phyloP scores from a whole-genome alignment of 2,329 filamentous ascomycete genomes.

The Ophiocordyceps camponoti-saundersi region DNA sequence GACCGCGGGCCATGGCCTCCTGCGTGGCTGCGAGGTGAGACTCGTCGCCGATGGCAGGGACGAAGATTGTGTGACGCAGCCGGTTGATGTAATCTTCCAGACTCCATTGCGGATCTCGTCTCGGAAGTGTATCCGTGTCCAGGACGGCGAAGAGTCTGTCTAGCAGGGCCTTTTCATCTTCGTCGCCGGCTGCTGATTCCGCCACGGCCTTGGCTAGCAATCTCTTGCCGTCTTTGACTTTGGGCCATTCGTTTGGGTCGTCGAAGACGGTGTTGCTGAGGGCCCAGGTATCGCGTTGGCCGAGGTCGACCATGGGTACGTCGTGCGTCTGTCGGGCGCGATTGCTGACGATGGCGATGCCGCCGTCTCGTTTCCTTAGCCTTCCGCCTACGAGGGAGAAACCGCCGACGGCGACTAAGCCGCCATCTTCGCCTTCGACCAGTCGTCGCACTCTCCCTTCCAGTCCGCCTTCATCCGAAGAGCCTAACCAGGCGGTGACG shows the following conservation, averaged over 20 bases:
- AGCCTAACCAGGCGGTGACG: slow-evolving; percentile 44
- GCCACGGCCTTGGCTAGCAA: slow-evolving; percentile 26
- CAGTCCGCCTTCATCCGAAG: slow-evolving; percentile 27
- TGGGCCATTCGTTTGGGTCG: slow-evolving; percentile 39
- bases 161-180: slow-evolving; percentile 30
- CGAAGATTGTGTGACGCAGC: slow-evolving; percentile 43
- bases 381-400: slow-evolving; percentile 52
- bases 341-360: slow-evolving; percentile 46
- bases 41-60: slow-evolving; percentile 37
- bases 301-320: slow-evolving; percentile 40
- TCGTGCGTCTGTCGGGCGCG: slow-evolving; percentile 32
- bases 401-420: slow-evolving; percentile 44
- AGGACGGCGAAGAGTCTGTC: slow-evolving; percentile 35
- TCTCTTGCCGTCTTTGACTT: slow-evolving; percentile 34
- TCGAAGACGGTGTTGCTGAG: slow-evolving; percentile 46
- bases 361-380: slow-evolving; percentile 29
- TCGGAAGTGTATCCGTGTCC: slow-evolving; percentile 38
- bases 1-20: slow-evolving; percentile 19
- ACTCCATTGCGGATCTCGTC: slow-evolving; percentile 19
- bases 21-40: slow-evolving; percentile 27
- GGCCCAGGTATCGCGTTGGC: slow-evolving; percentile 34
- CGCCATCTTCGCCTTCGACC: slow-evolving; percentile 23
- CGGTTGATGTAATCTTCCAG: slow-evolving; percentile 35
- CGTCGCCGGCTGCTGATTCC: slow-evolving; percentile 17
- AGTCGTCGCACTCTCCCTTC: slow-evolving; percentile 33